phyloP scores from a whole-genome alignment of 2,329 filamentous ascomycete genomes.

The Aspergillus terreus region DNA sequence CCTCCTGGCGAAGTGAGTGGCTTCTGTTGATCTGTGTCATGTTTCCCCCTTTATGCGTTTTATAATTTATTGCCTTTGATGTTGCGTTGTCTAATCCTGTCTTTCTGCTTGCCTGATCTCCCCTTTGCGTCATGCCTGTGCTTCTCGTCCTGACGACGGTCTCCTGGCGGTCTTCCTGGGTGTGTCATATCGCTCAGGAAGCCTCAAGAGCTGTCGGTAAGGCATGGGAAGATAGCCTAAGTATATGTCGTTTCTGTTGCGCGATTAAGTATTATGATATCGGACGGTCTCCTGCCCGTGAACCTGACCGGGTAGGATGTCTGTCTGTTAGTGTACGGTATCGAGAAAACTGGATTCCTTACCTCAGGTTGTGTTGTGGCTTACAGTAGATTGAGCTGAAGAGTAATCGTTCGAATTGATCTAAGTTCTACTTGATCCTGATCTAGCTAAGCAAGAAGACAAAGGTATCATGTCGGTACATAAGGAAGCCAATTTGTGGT shows the following conservation, averaged over 20 bases:
- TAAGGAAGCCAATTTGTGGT: no score
- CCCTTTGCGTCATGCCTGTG: background rate
- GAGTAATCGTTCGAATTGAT: no score
- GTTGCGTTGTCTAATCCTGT: constrained; percentile 16
- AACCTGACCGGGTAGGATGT: constrained; percentile 11
- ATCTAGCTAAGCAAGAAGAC: no score
- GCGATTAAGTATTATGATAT: constrained; percentile 17
- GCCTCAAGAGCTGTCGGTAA: no score
- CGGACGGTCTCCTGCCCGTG: constrained; percentile 14
- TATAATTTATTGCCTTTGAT: constrained; percentile 22
- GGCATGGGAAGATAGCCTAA: no score
- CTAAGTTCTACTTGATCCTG: no score
- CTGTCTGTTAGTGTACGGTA: constrained; percentile 23
- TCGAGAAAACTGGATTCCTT: constrained; percentile 23
- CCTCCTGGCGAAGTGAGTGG: constrained; percentile 29
- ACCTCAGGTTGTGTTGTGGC: background rate
- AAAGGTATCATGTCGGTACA: no score
- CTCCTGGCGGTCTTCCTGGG: no score
- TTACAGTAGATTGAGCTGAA: no score
- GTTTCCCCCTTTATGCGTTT: constrained; percentile 16
- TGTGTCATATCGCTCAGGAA: no score
- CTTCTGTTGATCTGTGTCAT: constrained; percentile 18
- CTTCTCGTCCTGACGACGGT: background rate
- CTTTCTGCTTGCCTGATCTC: constrained; percentile 14
- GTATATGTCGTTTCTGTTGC: constrained; percentile 1